Evolutionary conservation across 495 filamentous ascomycete genomes (phyloP), one percentile per base, ranked within the genome.

Genomic region (Ramalina intermedia): DNA sequence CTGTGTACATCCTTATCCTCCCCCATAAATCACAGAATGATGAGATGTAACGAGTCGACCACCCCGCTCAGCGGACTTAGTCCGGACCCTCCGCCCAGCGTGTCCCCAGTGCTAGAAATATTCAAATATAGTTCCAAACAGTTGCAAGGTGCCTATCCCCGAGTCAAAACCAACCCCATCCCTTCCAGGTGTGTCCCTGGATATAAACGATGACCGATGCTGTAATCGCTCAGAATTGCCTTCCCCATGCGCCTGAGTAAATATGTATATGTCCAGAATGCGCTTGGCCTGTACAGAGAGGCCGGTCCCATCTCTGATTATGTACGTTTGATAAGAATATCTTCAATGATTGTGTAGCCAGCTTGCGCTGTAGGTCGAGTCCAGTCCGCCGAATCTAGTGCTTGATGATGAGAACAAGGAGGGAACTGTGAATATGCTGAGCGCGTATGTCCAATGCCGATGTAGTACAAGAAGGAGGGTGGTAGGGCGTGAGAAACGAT

Each of bases 191-290:
- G 12, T 13, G 7, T 33, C 29, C 12, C 12, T 33, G 29, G 41
- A 44, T 29, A 26, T 21, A 6, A 9, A 44, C 0, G 20, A 24
- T 44, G 44, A 47, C 18, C 24, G 29, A 47, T 47, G 44, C 21
- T 26, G n/a, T 20, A 41, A 36, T 47, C 44, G 44, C 44, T 47
- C 44, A 47, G 27, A 16, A 47, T 1, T 17, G 44, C 44, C 44
- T 6, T 24, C 18, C 21, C 44, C 13, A 47, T 21, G 29, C 39
- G 39, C 39, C 39, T 6, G 6, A 7, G 29, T 33, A 7, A 2
- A 13, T 33, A 33, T 41, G 21, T 41, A 41, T 41, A 14, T 18
- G 16, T 23, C 12, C 7, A 41, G 13, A 9, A 41, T 8, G 9
- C 21, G 39, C 8, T 14, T 18, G 39, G 11, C 21, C 8, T 41